These are phyloP conservation scores for Mycena rosella DNA, from an alignment of 768 basidiomycete genomes.

Conservation along the genomic window DNA sequence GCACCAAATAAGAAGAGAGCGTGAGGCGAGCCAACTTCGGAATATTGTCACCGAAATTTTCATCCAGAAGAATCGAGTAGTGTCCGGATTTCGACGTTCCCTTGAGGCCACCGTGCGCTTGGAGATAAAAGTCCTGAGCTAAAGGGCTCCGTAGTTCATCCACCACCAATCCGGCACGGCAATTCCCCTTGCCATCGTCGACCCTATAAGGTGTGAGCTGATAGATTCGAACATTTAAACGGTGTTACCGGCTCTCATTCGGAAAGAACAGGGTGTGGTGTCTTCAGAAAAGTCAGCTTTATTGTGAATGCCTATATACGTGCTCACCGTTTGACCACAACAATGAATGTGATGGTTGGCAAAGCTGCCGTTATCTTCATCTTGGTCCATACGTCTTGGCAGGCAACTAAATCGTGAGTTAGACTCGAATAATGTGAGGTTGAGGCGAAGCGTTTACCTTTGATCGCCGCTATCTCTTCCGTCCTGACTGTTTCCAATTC, in stretches of 20 bases:
- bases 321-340: constrained; percentile 68
- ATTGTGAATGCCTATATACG: not conserved
- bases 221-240: not conserved
- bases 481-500: constrained; percentile 52
- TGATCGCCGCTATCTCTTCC: constrained; percentile 61
- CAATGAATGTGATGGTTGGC: constrained; percentile 65
- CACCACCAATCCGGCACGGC: constrained; percentile 63
- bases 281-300: constrained; percentile 43
- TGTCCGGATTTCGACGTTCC: constrained; percentile 62
- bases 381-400: constrained; percentile 37
- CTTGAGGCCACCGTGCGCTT: constrained; percentile 66
- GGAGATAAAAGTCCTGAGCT: constrained; percentile 65
- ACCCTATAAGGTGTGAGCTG: constrained; percentile 36
- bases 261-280: constrained; percentile 70
- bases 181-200: constrained; percentile 59
- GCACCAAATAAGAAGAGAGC: not conserved
- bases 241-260: constrained; percentile 20
- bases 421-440: not conserved
- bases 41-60: constrained; percentile 42
- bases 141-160: constrained; percentile 42
- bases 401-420: constrained; percentile 28
- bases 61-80: constrained; percentile 62
- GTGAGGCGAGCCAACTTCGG: not conserved
- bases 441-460: constrained; percentile 45
- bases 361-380: constrained; percentile 30